phyloP scores from a whole-genome alignment of 148 eudicot species.

The Amaranthus palmeri region DNA sequence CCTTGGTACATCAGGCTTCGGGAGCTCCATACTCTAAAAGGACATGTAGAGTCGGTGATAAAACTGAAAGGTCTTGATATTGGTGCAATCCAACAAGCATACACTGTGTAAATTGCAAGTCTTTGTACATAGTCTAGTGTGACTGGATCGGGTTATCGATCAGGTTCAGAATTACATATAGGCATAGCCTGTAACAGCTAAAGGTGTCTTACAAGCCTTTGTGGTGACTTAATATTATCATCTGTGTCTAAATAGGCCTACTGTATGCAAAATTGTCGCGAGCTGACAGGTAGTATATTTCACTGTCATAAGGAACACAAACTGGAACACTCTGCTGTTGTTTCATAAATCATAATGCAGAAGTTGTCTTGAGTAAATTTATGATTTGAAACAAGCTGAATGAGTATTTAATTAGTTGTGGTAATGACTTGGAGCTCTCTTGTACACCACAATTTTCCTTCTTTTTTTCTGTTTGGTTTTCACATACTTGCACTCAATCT shows the following conservation, averaged over 20 bases:
- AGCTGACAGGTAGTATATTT: too few relatives aligned
- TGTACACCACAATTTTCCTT: too few relatives aligned
- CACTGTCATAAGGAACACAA: too few relatives aligned
- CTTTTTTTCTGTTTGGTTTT: too few relatives aligned
- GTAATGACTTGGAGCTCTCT: too few relatives aligned
- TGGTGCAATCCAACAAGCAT: slow-evolving; percentile 29
- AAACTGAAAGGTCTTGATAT: slow-evolving; percentile 40
- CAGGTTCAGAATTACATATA: not conserved
- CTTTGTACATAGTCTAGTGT: not conserved
- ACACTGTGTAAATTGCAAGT: slow-evolving; percentile 23
- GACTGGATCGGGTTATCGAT: not conserved
- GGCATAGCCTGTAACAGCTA: not conserved
- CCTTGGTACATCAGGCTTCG: slow-evolving; percentile 27
- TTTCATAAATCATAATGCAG: too few relatives aligned
- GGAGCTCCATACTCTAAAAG: slow-evolving; percentile 40
- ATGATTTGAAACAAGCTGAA: too few relatives aligned
- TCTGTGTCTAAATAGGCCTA: too few relatives aligned
- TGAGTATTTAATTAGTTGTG: too few relatives aligned
- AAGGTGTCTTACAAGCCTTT: not conserved
- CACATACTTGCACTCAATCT: too few relatives aligned
- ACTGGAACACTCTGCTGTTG: too few relatives aligned
- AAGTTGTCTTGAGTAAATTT: too few relatives aligned
- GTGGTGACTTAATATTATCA: not conserved
- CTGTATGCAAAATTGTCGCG: not conserved
- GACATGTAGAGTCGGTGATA: slow-evolving; percentile 37